These are phyloP conservation scores for Fusarium nisikadoi DNA, from an alignment of 2,329 filamentous ascomycete species.

Conservation along the genomic window DNA sequence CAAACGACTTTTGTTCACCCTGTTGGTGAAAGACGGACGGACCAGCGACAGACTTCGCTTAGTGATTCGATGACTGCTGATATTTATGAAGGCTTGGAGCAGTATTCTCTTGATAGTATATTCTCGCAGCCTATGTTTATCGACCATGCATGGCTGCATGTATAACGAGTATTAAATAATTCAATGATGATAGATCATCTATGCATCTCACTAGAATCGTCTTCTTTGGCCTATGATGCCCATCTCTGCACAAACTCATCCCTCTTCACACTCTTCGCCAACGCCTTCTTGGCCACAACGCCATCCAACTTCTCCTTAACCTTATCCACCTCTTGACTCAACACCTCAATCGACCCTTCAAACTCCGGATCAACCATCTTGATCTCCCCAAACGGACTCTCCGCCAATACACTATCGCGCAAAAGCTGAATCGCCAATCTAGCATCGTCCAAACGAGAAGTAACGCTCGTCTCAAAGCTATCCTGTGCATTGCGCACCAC, in stretches of 20 bases:
- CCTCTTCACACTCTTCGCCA: conserved; percentile 57
- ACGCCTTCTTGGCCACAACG: conserved; percentile 51
- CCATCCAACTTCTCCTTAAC: conserved; percentile 52
- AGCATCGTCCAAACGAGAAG: conserved; percentile 58
- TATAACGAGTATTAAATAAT: not conserved
- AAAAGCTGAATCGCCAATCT: conserved; percentile 60
- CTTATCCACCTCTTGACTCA: conserved; percentile 58
- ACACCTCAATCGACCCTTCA: conserved; percentile 59
- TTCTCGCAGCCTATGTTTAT: conserved; percentile 37
- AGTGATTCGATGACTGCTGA: not conserved
- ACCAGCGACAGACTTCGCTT: not conserved
- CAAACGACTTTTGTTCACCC: conserved; percentile 34
- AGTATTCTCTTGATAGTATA: conserved; percentile 35
- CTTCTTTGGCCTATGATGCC: conserved; percentile 17
- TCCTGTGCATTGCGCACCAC: conserved; percentile 60
- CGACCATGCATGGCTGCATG: conserved; percentile 33
- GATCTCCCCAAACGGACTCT: conserved; percentile 61
- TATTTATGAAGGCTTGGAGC: conserved; percentile 23
- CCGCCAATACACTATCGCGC: conserved; percentile 63
- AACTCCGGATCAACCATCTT: conserved; percentile 64
- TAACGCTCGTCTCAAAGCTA: conserved; percentile 58
- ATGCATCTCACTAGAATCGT: rapidly evolving
- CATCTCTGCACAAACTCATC: conserved; percentile 58
- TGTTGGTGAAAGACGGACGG: conserved; percentile 4
- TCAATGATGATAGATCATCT: not conserved